These are phyloP conservation scores for Colletotrichum euphorbiae DNA, from an alignment of 2,329 filamentous ascomycete species.

Conservation along the genomic window DNA sequence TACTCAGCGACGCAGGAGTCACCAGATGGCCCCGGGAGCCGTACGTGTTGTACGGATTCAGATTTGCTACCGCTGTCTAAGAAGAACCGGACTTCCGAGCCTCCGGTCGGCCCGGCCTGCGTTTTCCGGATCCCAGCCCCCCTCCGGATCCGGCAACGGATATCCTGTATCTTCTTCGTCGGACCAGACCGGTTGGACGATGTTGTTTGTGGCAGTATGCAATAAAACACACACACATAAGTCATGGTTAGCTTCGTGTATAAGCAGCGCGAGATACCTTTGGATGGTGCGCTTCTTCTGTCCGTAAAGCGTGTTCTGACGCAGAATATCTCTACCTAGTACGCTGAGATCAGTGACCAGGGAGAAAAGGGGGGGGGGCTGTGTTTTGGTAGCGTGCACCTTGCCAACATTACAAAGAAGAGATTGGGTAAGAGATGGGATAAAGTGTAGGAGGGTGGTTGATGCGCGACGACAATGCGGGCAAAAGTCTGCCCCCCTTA, in stretches of 20 bases:
- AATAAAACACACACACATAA: background rate
- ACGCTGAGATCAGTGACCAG: background rate
- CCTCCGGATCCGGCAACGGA: background rate
- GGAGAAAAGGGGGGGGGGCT: too few relatives aligned
- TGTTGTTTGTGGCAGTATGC: too few relatives aligned
- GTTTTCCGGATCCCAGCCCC: too few relatives aligned
- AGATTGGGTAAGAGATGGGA: background rate
- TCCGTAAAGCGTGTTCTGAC: too few relatives aligned
- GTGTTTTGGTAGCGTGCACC: background rate
- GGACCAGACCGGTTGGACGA: too few relatives aligned
- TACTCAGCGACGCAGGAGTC: slow-evolving; percentile 1
- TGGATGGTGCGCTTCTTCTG: too few relatives aligned
- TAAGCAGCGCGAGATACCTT: too few relatives aligned
- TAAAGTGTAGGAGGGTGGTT: background rate
- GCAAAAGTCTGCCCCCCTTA: slow-evolving; percentile 1
- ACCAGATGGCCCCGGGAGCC: background rate
- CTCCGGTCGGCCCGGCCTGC: too few relatives aligned
- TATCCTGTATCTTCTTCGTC: background rate
- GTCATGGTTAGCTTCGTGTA: too few relatives aligned
- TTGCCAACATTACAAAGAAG: background rate
- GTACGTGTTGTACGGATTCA: slow-evolving; percentile 17
- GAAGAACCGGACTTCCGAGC: background rate
- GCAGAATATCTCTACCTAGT: too few relatives aligned
- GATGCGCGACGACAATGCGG: background rate
- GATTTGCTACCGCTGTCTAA: background rate